Evolutionary conservation across 305 asterid genomes (phyloP), one percentile per base, ranked within the genome.

Genomic region (Petunia hybrid): DNA sequence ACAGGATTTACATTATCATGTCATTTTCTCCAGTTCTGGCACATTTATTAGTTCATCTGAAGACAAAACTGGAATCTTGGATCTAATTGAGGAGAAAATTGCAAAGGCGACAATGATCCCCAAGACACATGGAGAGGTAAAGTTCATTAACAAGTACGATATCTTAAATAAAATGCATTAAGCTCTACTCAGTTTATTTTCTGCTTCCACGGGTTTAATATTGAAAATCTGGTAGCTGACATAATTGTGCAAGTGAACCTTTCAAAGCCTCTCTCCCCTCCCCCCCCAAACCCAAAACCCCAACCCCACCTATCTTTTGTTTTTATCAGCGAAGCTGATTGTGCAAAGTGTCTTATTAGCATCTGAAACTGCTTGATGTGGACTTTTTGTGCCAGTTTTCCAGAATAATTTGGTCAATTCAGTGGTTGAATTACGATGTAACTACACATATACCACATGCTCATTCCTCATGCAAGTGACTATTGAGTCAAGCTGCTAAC

Each of bases 71-170:
- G 98, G 99, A 78, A 85, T 85, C 67, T 85, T 96, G 91, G 89
- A 73, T 85, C 88, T 55, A 53, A 87, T 96, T 69, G 99, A 96
- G 94, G 88, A 88, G 80, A 96, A 94, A 87, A 94, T 94, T 76
- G 97, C 98, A n/a, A 93, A 84, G 90, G 98, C 79, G 13, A 89
- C 99, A 76, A 93, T 86, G 97, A 85, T 96, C 67, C 97, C 98
- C 8, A 85, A 76, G 85, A 83, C 41, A 68, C 94, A 94, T 84
- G 98, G 99, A 85, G 99, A 96, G 98, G 99, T 94, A 89, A 69
- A 65, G 60, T 46, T 70, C 77, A 9, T 12, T 46, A 5, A 45
- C 16, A 70, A 43, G 55, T 43, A 38, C 12, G 51, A 42, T 41
- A 12, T 65, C 60, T 59, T 16, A 36, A 4, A 76, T 31, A 4